Conservation (phyloP, 2,329 filamentous ascomycete genomes). For the Neocatenulostroma microsporum region DNA sequence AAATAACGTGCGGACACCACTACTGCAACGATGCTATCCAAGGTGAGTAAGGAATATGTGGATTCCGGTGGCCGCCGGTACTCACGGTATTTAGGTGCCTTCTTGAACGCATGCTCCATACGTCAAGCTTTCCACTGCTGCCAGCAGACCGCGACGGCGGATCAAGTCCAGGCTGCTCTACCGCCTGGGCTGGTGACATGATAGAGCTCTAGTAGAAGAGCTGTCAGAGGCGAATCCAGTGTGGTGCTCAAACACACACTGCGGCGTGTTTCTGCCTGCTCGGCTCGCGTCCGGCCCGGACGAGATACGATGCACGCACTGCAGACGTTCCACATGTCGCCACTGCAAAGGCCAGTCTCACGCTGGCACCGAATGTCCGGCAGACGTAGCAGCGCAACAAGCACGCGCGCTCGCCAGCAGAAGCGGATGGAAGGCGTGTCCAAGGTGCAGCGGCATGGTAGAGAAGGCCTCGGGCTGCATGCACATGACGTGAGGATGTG, state of each 20-base stretch:
- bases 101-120: neutral
- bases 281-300: neutral
- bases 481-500: conserved; percentile 7
- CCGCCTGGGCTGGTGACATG: neutral
- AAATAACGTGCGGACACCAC: neutral
- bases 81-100: too few species aligned
- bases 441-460: conserved; percentile 2
- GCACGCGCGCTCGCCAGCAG: neutral
- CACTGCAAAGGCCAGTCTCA: conserved; percentile 1
- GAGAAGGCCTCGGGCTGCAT: conserved; percentile 7
- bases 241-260: neutral
- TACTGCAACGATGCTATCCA: neutral
- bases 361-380: neutral
- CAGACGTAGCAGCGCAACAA: neutral
- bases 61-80: too few species aligned
- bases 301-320: neutral
- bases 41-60: too few species aligned
- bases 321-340: neutral
- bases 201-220: neutral
- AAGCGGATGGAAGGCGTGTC: conserved; percentile 14
- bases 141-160: neutral
- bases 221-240: neutral
- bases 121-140: neutral
- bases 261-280: neutral
- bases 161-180: neutral